These are phyloP conservation scores for Leccinum truebloodii DNA, from an alignment of 768 basidiomycete species.

Conservation along the genomic window DNA sequence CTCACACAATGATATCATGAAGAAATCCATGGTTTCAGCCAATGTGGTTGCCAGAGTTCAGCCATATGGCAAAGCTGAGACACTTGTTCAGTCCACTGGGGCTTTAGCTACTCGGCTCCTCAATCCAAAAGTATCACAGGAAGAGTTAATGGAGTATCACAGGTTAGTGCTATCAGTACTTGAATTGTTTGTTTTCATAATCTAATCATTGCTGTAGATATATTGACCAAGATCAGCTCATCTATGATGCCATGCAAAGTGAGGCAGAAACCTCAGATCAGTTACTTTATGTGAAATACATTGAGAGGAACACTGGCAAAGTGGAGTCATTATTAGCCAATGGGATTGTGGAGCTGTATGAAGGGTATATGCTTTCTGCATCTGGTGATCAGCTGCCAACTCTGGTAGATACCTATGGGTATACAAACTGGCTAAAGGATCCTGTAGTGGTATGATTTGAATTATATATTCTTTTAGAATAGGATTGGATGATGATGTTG, in stretches of 20 bases:
- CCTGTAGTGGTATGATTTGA: not conserved
- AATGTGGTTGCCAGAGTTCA: constrained; percentile 28
- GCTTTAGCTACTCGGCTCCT: constrained; percentile 57
- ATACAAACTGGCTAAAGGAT: constrained; percentile 25
- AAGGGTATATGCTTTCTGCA: constrained; percentile 20
- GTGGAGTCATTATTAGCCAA: constrained; percentile 12
- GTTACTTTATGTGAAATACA: constrained; percentile 52
- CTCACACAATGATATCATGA: constrained; percentile 40
- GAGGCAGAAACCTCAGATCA: constrained; percentile 59
- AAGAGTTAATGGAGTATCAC: constrained; percentile 72
- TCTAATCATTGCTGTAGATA: constrained; percentile 46
- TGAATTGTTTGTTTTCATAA: not conserved
- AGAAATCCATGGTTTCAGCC: constrained; percentile 39
- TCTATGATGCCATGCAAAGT: constrained; percentile 56
- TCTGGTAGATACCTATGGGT: constrained; percentile 14
- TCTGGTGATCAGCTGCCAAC: constrained; percentile 4
- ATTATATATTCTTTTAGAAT: not conserved
- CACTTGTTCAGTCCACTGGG: constrained; percentile 49
- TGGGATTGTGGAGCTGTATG: constrained; percentile 22
- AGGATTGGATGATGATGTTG: no score
- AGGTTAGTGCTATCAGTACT: constrained; percentile 52
- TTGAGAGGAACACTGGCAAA: constrained; percentile 41
- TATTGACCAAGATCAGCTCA: constrained; percentile 71
- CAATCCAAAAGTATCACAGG: constrained; percentile 60
- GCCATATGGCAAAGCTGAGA: constrained; percentile 30